phyloP scores from a whole-genome alignment of 148 eudicot species.

The Diospyros kaki region DNA sequence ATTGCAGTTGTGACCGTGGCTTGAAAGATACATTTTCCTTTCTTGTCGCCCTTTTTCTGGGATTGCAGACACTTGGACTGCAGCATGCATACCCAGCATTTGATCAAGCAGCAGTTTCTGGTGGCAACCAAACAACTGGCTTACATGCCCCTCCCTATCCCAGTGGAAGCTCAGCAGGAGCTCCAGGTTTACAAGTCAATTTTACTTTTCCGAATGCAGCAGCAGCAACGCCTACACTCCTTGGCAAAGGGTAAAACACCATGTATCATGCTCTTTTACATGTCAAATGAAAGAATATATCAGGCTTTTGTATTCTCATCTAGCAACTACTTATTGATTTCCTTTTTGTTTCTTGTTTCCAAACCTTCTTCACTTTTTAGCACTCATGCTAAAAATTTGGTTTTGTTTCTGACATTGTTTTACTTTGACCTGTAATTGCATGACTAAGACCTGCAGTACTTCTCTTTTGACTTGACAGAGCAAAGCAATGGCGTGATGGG shows the following conservation, averaged over 20 bases:
- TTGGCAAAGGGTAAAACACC: conserved; percentile 60
- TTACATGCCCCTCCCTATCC: conserved; percentile 32
- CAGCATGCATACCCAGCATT: conserved; percentile 40
- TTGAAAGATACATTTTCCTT: neutral
- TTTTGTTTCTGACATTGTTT: neutral
- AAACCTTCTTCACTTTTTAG: neutral
- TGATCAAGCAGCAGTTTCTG: conserved; percentile 27
- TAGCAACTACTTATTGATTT: neutral
- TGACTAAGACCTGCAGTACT: conserved; percentile 4
- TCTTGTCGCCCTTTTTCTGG: conserved; percentile 3
- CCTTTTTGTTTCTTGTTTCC: neutral
- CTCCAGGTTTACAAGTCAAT: conserved; percentile 37
- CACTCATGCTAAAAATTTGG: no score
- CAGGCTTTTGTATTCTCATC: neutral
- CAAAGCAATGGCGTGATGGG: conserved; percentile 81
- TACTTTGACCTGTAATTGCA: neutral
- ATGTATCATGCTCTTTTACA: neutral
- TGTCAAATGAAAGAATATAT: neutral
- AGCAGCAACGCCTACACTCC: conserved; percentile 38
- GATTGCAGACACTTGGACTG: conserved; percentile 24
- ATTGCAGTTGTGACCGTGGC: neutral
- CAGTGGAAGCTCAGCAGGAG: conserved; percentile 28
- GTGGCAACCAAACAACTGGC: conserved; percentile 29
- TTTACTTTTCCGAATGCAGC: conserved; percentile 36
- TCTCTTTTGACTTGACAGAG: conserved; percentile 33